Base-by-base conservation (phyloP, 352 stramenopile species). In the Phytophthora idaei region DNA sequence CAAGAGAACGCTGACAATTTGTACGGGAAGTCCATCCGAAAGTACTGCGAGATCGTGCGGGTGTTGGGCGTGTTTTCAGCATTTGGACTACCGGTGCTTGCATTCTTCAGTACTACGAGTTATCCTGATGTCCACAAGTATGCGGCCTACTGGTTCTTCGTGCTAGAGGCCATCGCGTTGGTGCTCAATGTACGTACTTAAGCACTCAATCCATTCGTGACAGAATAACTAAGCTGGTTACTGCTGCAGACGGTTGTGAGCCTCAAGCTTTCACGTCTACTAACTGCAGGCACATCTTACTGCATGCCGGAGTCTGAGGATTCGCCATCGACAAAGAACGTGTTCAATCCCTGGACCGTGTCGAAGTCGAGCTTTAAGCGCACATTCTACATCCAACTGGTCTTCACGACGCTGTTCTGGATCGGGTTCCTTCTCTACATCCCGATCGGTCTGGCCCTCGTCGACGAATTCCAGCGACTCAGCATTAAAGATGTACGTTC, bases 61-160 rank as follows among this genome's bases (percentile, higher is more conserved):
- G 49, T 69, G n/a, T 41, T 76, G 34, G 76, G 73, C 17, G 63
- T 77, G 21, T 17, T 80, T 36, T 81, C 76, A 5, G 42, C 60
- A 5, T 45, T 85, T 9, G 80, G 72, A 2, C 69, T 89, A 9
- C 78, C 75, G n/a, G 56, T 83, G 6, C 47, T 89, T 28, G 62
- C 66, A 5, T 88, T 90, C 67, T 90, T 87, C 65, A 86, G 76
- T 42, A 89, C 83, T 14, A 70, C 82, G 6, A 78, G 71, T 31
- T 86, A 88, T 54, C 75, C 78, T 28, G 65, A 69, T 25, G 32
- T 82, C n/a, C 84, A 93, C 67, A 79, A 85, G 47, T 79, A 79
- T 45, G 79, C 73, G 0, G 84, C 84, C 28, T 90, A 90, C 51
- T 90, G 72, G 66, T 93, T 93, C 64, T 93, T 93, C 54, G 60